Evolutionary conservation across 2,329 filamentous ascomycete species (phyloP), one percentile per base, ranked within the genome.

Genomic region (Metarhizium robertsii): DNA sequence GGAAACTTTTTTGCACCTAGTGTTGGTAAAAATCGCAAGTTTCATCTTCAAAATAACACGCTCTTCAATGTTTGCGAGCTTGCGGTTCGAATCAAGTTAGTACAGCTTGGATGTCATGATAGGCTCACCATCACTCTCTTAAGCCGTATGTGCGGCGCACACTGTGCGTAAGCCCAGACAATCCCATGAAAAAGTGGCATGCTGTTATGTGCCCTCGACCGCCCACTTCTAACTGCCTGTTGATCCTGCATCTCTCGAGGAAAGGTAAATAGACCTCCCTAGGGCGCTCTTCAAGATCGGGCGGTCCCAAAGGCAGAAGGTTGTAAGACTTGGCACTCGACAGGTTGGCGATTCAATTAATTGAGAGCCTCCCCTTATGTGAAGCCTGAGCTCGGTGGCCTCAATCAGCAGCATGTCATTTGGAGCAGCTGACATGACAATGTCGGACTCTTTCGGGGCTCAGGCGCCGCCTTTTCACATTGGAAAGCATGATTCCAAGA

Each of bases 401-500:
- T 16, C 42, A 18, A 53, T 46, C 10, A 11, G 38, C 38, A 18
- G 29, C 42, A 68, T 68, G 67, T 58, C 61, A 40, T 63, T 60
- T 49, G 61, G 58, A 46, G 57, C 57, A 30, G 25, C 54, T 5
- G 57, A 59, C n/a, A 61, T 64, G 53, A 58, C 57, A 30, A 61
- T 61, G 59, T 38, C 61, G 48, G 65, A 71, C 14, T 60, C 54
- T 49, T 63, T 64, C 53, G 66, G 58, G 7, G 60, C 63, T 52
- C 65, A 67, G 54, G 65, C 71, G 38, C 76, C 76, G 1, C 60
- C 55, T 11, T 88, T 90, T 66, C 88, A 86, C 64, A 76, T 91
- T 61, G 86, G 87, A 56, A 85, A 90, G 60, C 88, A 92, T 71
- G 86, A 90, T 66, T 84, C 85, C 6, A 75, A 74, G 53, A 76